A percentile compares a stretch with the other conserved stretches of the same genome.
Conservation (phyloP, 805 yeast genomes). For the Groenewaldozyma tartarivorans region DNA sequence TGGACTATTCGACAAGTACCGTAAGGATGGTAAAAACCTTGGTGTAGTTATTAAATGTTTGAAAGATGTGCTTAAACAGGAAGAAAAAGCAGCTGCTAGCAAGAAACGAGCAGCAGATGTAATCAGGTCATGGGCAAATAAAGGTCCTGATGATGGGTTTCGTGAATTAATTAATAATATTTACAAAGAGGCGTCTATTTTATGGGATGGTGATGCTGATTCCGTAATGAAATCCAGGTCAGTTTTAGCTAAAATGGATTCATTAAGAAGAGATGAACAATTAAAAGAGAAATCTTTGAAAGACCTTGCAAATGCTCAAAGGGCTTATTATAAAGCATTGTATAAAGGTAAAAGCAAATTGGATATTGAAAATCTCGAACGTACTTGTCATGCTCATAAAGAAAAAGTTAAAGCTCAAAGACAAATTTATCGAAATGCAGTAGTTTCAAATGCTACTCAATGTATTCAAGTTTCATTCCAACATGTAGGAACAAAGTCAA, state of each 20-base stretch:
- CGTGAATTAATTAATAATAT: constrained; percentile 6
- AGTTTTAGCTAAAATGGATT: constrained; percentile 14
- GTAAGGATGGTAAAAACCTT: constrained; percentile 3
- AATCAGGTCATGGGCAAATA: constrained; percentile 15
- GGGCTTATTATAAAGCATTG: constrained; percentile 14
- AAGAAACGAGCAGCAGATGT: constrained; percentile 9
- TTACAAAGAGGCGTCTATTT: constrained; percentile 5
- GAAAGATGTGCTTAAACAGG: constrained; percentile 11
- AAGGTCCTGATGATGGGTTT: constrained; percentile 8
- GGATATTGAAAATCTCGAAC: constrained; percentile 11
- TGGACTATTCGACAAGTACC: not conserved
- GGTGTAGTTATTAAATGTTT: constrained; percentile 15
- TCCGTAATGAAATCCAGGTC: not conserved
- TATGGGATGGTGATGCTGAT: constrained; percentile 5
- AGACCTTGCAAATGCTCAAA: constrained; percentile 11
- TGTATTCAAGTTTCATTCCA: constrained; percentile 10
- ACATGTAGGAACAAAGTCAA: constrained; percentile 2
- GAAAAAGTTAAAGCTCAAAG: constrained; percentile 8
- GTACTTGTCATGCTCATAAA: constrained; percentile 7
- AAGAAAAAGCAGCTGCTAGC: constrained; percentile 13
- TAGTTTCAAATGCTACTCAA: constrained; percentile 6
- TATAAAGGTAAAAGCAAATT: constrained; percentile 12
- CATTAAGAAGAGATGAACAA: constrained; percentile 15
- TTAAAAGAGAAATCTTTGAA: constrained; percentile 4
- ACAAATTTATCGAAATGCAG: constrained; percentile 6